These are phyloP conservation scores for Candida easanensis DNA, from an alignment of 805 yeast species.

Conservation along the genomic window DNA sequence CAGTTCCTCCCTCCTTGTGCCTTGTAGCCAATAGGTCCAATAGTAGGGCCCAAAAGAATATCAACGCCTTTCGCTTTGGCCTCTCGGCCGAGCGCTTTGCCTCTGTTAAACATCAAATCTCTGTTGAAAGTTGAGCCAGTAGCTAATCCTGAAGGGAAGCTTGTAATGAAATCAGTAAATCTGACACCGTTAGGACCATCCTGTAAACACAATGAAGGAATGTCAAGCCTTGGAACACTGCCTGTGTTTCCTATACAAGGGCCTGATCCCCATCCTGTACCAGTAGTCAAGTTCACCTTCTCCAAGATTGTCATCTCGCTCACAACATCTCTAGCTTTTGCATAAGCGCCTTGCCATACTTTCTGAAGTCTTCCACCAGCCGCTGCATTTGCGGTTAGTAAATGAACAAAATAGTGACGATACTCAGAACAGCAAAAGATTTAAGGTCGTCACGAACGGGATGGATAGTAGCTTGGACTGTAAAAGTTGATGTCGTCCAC, in stretches of 20 bases:
- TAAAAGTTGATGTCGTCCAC: slow-evolving; percentile 21
- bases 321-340: slow-evolving; percentile 52
- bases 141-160: slow-evolving; percentile 58
- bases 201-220: slow-evolving; percentile 55
- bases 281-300: slow-evolving; percentile 61
- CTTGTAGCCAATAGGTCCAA: slow-evolving; percentile 60
- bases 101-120: slow-evolving; percentile 49
- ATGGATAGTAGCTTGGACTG: slow-evolving; percentile 24
- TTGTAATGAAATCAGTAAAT: slow-evolving; percentile 52
- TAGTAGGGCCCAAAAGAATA: slow-evolving; percentile 52
- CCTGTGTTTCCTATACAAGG: slow-evolving; percentile 65
- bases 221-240: slow-evolving; percentile 49
- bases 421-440: not conserved
- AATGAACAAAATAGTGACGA: not conserved
- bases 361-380: slow-evolving; percentile 47
- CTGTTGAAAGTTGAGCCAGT: slow-evolving; percentile 57
- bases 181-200: slow-evolving; percentile 65
- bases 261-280: slow-evolving; percentile 62
- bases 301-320: slow-evolving; percentile 55
- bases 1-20: slow-evolving; percentile 66
- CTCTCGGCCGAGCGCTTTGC: slow-evolving; percentile 56
- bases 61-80: slow-evolving; percentile 53
- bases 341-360: slow-evolving; percentile 57
- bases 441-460: slow-evolving; percentile 20
- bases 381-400: slow-evolving; percentile 18